Base-by-base conservation (phyloP, 345 rosid genomes). In the Kandelia obovata region DNA sequence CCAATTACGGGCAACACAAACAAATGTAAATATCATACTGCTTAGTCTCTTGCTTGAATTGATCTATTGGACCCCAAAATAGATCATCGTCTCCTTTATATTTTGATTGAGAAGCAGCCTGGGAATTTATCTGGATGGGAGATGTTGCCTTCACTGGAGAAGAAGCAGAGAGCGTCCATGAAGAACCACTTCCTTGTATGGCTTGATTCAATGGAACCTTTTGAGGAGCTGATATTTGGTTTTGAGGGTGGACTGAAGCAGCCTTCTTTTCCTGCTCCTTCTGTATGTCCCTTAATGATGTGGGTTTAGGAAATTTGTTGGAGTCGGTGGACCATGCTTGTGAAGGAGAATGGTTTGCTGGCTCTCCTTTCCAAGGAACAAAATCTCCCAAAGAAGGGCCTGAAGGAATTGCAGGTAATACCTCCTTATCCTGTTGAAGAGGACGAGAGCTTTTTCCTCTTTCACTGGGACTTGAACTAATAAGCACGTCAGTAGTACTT, bases 301-400 rank as follows among this genome's bases (percentile, higher is more conserved):
- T 79, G 53, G 94, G 86, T 66, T 85, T 95, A 21, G 80, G 17
- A 58, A 76, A 53, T 76, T 87, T 94, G 71, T 83, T 85, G 7
- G 92, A 75, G 28, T 84, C 98, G 30, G 84, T 73, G 58, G 96
- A 92, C 99, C 98, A 95, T 56, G 96, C 99, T 39, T 87, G 91
- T 59, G 90, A 84, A 35, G 89, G 85, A 55, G 92, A 67, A 81
- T 79, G 65, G 77, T 74, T 83, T 8, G 71, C 73, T 52, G 87
- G 51, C 67, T 86, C 99, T 58, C 84, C 96, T 78, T 84, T 90
- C 99, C 96, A 92, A 17, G 85, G 77, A 69, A 95, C 98, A 84
- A 92, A 95, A 83, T 95, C 99, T 76, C 98, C 99, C 77, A 92
- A 79, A 32, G 98, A 92, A 68, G 94, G 98, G 19, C 99, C 98